Percentiles rank a stretch among this genome's conserved stretches.
Conservation (phyloP, 441 rosid species). For the California macrophylla region DNA sequence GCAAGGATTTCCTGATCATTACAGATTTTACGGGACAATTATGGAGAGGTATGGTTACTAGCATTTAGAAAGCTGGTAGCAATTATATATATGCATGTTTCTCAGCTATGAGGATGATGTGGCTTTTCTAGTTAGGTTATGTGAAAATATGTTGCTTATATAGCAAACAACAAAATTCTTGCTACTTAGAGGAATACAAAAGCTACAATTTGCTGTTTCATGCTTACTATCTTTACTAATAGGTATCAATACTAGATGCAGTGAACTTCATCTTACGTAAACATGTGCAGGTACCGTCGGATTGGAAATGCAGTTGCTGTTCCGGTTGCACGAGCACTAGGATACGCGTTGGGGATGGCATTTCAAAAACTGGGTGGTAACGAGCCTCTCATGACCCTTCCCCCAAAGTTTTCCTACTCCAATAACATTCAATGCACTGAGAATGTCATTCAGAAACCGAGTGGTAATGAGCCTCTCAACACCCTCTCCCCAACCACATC, state of each 20-base stretch:
- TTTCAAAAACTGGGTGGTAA: slow-evolving; percentile 30
- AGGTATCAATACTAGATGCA: not conserved
- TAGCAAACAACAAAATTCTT: not conserved
- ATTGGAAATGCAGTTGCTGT: slow-evolving; percentile 85
- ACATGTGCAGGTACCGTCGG: slow-evolving; percentile 56
- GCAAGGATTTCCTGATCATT: slow-evolving; percentile 96
- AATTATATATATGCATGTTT: not conserved
- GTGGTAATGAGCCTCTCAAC: not conserved
- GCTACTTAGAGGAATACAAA: not conserved
- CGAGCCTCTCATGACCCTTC: slow-evolving; percentile 52
- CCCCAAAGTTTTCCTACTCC: slow-evolving; percentile 38
- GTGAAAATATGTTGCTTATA: not conserved
- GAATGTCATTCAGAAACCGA: not conserved
- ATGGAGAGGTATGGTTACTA: slow-evolving; percentile 48
- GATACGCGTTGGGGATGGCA: slow-evolving; percentile 68
- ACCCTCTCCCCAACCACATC: not conserved
- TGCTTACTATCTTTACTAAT: not conserved
- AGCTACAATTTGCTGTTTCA: not conserved
- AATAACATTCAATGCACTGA: not conserved
- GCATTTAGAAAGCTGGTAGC: not conserved
- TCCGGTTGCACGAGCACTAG: slow-evolving; percentile 72
- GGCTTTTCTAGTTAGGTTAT: not conserved
- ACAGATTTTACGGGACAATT: slow-evolving; percentile 61
- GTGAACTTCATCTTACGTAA: not conserved
- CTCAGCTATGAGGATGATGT: not conserved